Conservation (phyloP, 2,329 filamentous ascomycete species). For the Clarireedia sp. region DNA sequence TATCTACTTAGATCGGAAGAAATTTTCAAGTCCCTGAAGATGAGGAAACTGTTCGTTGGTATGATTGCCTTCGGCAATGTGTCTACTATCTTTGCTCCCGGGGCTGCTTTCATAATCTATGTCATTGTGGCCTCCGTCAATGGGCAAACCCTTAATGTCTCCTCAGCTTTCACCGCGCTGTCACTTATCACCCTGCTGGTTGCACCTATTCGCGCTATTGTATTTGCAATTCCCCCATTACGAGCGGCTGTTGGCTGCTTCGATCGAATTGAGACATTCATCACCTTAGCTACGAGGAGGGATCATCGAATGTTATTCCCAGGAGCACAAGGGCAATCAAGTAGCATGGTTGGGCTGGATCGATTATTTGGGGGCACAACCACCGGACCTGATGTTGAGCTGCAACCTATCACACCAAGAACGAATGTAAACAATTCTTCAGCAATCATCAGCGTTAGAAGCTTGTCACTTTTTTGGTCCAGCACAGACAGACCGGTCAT, state of each 20-base stretch:
- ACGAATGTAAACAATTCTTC: slow-evolving; percentile 33
- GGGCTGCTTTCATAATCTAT: slow-evolving; percentile 33
- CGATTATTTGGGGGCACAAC: slow-evolving; percentile 30
- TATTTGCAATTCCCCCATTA: slow-evolving; percentile 33
- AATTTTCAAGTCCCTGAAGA: slow-evolving; percentile 5
- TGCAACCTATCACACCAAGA: slow-evolving; percentile 21
- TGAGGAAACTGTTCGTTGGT: slow-evolving; percentile 8
- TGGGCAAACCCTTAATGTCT: slow-evolving; percentile 20
- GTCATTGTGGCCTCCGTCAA: slow-evolving; percentile 26
- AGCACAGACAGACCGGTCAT: slow-evolving; percentile 8
- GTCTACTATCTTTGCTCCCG: slow-evolving; percentile 28
- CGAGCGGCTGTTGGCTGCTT: slow-evolving; percentile 34
- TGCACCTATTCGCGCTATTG: slow-evolving; percentile 33
- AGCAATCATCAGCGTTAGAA: slow-evolving; percentile 16
- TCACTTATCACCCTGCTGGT: slow-evolving; percentile 35
- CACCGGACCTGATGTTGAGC: slow-evolving; percentile 5
- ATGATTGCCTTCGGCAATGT: slow-evolving; percentile 13
- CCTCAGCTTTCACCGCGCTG: slow-evolving; percentile 34
- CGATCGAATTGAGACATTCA: slow-evolving; percentile 34
- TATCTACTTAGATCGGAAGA: slow-evolving; percentile 23
- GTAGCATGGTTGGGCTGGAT: slow-evolving; percentile 12
- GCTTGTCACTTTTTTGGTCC: slow-evolving; percentile 22
- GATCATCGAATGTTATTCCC: slow-evolving; percentile 26
- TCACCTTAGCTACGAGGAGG: slow-evolving; percentile 14
- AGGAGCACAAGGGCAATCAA: background rate